Evolutionary conservation across 352 stramenopile species (phyloP), one percentile per base, ranked within the genome.

Genomic region (Salisapilia sapeloensis): DNA sequence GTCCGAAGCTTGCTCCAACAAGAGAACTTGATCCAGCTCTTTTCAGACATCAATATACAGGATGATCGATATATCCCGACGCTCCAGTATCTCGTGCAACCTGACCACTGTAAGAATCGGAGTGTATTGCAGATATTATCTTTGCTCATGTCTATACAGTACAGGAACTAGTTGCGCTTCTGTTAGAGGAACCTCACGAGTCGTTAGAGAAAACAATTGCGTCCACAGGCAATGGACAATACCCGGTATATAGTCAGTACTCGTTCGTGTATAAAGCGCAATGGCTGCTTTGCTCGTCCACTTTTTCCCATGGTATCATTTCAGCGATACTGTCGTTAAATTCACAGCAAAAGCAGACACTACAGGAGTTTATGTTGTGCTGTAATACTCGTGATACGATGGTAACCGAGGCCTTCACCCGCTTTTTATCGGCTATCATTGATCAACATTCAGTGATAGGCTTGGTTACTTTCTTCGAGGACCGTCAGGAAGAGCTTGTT

Each of bases 71-170:
- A 81, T 35, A 56, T 76, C 20, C 51, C 65, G 8, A 45, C 56
- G 33, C 51, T 81, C 0, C 40, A 65, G 38, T 81, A 71, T 26
- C 58, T 81, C 50, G 62, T 76, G 44, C 47, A 48, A 0, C 61
- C 64, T 6, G 61, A 81, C 17, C 75, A 76, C 29, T 23, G 64
- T 81, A 55, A n/a, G n/a, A n/a, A n/a, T n/a, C n/a, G n/a, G n/a
- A n/a, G n/a, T n/a, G n/a, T n/a, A n/a, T n/a, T n/a, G n/a, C n/a
- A n/a, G n/a, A n/a, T n/a, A n/a, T n/a, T n/a, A n/a, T n/a, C n/a
- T n/a, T n/a, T n/a, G n/a, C n/a, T n/a, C n/a, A n/a, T n/a, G n/a
- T n/a, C n/a, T n/a, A n/a, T n/a, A n/a, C n/a, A n/a, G n/a, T n/a
- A n/a, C n/a, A n/a, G n/a, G n/a, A n/a, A n/a, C n/a, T n/a, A n/a